Percentiles rank a stretch among this genome's conserved stretches.
These are phyloP conservation scores for Thelephora aurantiotincta DNA, from an alignment of 768 basidiomycete genomes.

Conservation along the genomic window DNA sequence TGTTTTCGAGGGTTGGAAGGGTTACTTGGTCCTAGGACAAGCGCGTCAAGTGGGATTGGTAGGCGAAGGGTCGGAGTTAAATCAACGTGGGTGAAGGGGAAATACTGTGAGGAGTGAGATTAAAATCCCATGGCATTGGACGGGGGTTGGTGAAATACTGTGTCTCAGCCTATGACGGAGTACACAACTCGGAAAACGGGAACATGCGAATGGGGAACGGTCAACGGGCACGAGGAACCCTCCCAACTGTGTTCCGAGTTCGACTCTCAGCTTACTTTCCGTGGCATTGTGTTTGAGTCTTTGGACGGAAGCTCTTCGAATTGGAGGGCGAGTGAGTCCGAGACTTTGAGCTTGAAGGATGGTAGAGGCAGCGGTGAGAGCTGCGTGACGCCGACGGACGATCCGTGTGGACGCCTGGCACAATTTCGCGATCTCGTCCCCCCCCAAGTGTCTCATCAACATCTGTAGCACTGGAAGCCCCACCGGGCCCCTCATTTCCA, in stretches of 20 bases:
- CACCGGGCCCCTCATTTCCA: no score
- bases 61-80: constrained; percentile 27
- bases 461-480: no score
- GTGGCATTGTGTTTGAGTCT: constrained; percentile 83
- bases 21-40: constrained; percentile 27
- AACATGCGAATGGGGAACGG: constrained; percentile 5
- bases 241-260: constrained; percentile 62
- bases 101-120: constrained; percentile 63
- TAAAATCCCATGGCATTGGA: constrained; percentile 77
- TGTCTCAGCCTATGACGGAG: constrained; percentile 27
- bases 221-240: constrained; percentile 65
- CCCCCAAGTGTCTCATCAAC: no score
- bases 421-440: no score
- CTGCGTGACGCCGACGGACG: no score
- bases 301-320: no score
- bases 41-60: constrained; percentile 62
- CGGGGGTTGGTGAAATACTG: constrained; percentile 70
- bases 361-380: no score
- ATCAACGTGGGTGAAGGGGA: constrained; percentile 19
- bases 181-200: no score
- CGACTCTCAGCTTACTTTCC: constrained; percentile 69
- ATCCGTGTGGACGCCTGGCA: no score
- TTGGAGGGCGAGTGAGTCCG: no score
- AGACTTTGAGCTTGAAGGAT: no score
- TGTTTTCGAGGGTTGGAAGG: constrained; percentile 45